A percentile compares a stretch with the other conserved stretches of the same genome.
These are phyloP conservation scores for Aquilaria agallochum DNA, from an alignment of 441 rosid genomes.

Conservation along the genomic window DNA sequence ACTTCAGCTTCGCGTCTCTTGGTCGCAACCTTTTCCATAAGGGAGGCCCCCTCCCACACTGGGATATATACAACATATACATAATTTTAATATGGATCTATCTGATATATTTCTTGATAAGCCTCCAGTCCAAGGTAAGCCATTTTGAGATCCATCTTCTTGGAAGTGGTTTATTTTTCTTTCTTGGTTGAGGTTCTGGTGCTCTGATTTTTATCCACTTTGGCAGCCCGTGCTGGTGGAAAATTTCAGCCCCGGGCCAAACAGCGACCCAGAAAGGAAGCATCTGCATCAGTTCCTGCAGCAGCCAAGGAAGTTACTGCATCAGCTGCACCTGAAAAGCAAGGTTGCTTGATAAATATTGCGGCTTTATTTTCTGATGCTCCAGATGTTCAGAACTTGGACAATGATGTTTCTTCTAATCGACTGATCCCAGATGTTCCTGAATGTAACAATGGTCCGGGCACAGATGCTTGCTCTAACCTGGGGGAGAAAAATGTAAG, in stretches of 20 bases:
- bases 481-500: conserved; percentile 10
- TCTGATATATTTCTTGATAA: neutral
- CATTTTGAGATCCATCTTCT: neutral
- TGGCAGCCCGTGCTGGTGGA: conserved; percentile 21
- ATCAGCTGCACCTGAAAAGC: neutral
- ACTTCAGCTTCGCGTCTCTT: no score
- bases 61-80: no score
- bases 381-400: neutral
- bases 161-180: neutral
- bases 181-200: neutral
- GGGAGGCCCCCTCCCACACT: no score
- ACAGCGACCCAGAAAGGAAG: conserved; percentile 9
- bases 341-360: neutral
- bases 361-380: neutral
- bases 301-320: neutral
- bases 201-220: conserved; percentile 8
- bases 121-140: conserved; percentile 1
- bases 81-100: neutral
- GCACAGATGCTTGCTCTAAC: neutral
- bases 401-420: conserved; percentile 1
- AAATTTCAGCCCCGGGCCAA: conserved; percentile 29
- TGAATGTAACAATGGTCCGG: neutral
- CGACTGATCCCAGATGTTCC: neutral
- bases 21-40: no score
- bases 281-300: conserved; percentile 14